Conservation (phyloP, 805 yeast species). For the Clavispora carvajalis region DNA sequence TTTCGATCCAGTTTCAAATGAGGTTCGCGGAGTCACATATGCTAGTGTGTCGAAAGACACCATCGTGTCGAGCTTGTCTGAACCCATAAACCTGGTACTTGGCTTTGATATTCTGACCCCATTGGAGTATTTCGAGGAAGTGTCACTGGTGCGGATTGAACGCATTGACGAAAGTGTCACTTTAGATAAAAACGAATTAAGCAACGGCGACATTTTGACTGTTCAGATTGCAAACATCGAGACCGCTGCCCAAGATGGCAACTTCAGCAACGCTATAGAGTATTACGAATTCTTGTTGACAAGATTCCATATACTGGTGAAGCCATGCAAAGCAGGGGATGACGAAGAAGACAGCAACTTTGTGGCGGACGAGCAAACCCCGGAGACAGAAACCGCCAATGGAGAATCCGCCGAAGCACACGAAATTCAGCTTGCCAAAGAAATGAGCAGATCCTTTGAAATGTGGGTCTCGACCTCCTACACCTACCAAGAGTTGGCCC, state of each 20-base stretch:
- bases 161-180: slow-evolving; percentile 33
- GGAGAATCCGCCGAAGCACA: slow-evolving; percentile 10
- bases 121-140: slow-evolving; percentile 53
- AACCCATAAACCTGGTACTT: slow-evolving; percentile 37
- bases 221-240: slow-evolving; percentile 24
- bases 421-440: slow-evolving; percentile 17
- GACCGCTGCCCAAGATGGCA: slow-evolving; percentile 12
- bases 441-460: slow-evolving; percentile 35
- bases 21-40: slow-evolving; percentile 64
- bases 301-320: slow-evolving; percentile 54
- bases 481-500: slow-evolving; percentile 54
- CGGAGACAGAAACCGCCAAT: slow-evolving; percentile 3
- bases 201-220: slow-evolving; percentile 63
- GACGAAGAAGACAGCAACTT: slow-evolving; percentile 47
- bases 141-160: slow-evolving; percentile 50
- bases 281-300: slow-evolving; percentile 53
- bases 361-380: slow-evolving; percentile 22
- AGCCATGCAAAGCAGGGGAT: slow-evolving; percentile 40
- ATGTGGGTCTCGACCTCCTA: slow-evolving; percentile 67
- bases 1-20: slow-evolving; percentile 54
- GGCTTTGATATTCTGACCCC: slow-evolving; percentile 30
- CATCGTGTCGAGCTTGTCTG: slow-evolving; percentile 35
- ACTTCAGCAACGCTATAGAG: slow-evolving; percentile 30
- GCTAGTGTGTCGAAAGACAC: slow-evolving; percentile 46
- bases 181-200: slow-evolving; percentile 53